Percentiles rank a stretch among this genome's conserved stretches.
phyloP scores from a whole-genome alignment of 345 rosid species.

The Populus alba region DNA sequence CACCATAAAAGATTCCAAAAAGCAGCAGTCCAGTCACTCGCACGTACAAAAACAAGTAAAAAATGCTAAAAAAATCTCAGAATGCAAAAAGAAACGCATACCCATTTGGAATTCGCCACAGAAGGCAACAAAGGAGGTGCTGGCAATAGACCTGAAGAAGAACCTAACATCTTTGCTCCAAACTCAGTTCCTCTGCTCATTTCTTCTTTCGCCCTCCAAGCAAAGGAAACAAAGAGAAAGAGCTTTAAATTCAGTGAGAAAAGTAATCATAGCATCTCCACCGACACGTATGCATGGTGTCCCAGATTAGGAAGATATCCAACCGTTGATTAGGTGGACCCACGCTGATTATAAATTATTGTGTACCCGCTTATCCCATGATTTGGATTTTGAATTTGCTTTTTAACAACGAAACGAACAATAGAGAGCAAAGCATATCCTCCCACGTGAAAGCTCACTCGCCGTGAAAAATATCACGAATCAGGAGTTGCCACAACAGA shows the following conservation, averaged over 20 bases:
- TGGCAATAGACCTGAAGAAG: slow-evolving; percentile 13
- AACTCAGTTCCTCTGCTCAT: slow-evolving; percentile 20
- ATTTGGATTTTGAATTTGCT: slow-evolving; percentile 14
- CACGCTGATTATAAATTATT: slow-evolving; percentile 4
- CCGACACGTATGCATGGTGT: background rate
- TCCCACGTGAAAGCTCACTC: slow-evolving; percentile 20
- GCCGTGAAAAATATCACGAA: slow-evolving; percentile 8
- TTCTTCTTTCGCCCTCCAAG: background rate
- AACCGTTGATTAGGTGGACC: slow-evolving; percentile 26
- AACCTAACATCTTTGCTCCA: slow-evolving; percentile 27
- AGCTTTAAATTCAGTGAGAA: background rate
- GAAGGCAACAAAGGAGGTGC: slow-evolving; percentile 20
- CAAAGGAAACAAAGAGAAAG: background rate
- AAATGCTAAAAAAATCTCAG: background rate
- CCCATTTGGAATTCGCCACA: slow-evolving; percentile 16
- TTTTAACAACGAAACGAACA: slow-evolving; percentile 3
- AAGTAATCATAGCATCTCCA: background rate
- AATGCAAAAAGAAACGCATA: slow-evolving; percentile 2
- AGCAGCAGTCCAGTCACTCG: background rate
- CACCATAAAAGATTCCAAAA: background rate
- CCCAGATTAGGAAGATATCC: slow-evolving; percentile 4
- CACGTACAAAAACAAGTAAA: background rate
- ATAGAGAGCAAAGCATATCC: slow-evolving; percentile 16
- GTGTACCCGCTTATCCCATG: background rate
- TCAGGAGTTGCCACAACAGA: background rate